Percentiles rank a stretch among this genome's conserved stretches.
Conservation (phyloP, 768 basidiomycete species). For the Phlegmacium glaucopus region DNA sequence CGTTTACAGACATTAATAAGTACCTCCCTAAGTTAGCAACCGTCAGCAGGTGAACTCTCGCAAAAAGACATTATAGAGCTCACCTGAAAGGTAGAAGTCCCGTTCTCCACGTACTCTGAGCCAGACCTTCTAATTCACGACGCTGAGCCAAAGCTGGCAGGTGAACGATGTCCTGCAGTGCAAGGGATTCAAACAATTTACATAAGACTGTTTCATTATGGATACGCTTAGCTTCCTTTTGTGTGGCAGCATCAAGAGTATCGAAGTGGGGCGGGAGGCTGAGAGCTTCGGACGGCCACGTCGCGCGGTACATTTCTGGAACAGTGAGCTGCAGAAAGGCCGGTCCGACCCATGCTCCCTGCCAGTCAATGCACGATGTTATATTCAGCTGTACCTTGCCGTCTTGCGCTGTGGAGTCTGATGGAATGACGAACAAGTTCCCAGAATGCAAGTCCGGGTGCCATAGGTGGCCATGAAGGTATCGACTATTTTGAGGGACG, state of each 20-base stretch:
- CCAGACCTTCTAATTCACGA: background rate
- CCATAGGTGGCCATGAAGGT: background rate
- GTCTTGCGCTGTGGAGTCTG: background rate
- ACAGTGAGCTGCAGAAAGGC: conserved; percentile 2
- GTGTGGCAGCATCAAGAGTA: background rate
- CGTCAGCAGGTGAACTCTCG: background rate
- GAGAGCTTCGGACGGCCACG: background rate
- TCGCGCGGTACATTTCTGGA: background rate
- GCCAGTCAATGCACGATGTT: conserved; percentile 1
- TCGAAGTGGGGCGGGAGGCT: background rate
- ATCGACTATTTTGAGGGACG: background rate
- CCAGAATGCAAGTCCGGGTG: background rate
- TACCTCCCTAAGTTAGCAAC: background rate
- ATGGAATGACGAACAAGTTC: background rate
- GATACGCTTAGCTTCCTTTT: background rate
- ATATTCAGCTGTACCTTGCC: background rate
- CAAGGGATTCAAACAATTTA: background rate
- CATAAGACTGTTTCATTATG: background rate
- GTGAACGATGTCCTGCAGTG: background rate
- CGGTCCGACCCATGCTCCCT: conserved; percentile 1
- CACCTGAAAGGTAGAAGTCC: background rate
- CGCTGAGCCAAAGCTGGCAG: background rate
- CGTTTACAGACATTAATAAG: background rate
- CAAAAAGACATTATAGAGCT: background rate
- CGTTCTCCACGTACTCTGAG: background rate